phyloP scores from a whole-genome alignment of 179 eudicot species.

The Corrigiola litoralis region DNA sequence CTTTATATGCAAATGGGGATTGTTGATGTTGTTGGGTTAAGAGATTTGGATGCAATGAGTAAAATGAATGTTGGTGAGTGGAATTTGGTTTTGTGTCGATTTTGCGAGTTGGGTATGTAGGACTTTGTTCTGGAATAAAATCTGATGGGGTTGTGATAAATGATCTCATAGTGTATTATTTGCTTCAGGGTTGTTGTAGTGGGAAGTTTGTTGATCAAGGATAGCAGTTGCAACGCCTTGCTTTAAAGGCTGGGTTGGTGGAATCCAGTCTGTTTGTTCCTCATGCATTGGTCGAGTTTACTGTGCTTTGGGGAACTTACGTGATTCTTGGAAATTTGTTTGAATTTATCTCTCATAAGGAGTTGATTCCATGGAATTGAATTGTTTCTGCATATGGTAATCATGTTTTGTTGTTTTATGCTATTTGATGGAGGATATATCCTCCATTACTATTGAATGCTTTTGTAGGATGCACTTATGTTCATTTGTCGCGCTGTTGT shows the following conservation, averaged over 20 bases:
- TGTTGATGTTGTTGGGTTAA: constrained; percentile 45
- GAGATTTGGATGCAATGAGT: constrained; percentile 41
- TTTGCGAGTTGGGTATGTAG: constrained; percentile 49
- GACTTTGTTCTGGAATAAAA: constrained; percentile 30
- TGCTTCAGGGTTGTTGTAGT: constrained; percentile 56
- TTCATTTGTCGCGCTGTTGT: constrained; percentile 55
- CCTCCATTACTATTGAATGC: no score
- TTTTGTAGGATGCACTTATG: constrained; percentile 52
- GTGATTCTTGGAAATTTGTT: constrained; percentile 45
- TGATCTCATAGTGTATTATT: constrained; percentile 56
- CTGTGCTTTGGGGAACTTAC: constrained; percentile 54
- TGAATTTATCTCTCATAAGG: constrained; percentile 43
- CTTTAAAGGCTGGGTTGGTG: constrained; percentile 44
- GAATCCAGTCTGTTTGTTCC: constrained; percentile 48
- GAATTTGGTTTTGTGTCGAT: constrained; percentile 65
- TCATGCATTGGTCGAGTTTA: constrained; percentile 65
- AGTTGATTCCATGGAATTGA: constrained; percentile 75
- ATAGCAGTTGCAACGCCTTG: constrained; percentile 53
- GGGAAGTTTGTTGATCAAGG: constrained; percentile 48
- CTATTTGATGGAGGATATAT: no score
- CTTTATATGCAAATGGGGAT: constrained; percentile 55
- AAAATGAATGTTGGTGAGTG: constrained; percentile 51
- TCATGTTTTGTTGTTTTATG: constrained; percentile 35
- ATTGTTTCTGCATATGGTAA: constrained; percentile 48
- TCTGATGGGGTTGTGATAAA: constrained; percentile 50